These are phyloP conservation scores for Hypoxylon sp. DNA, from an alignment of 2,329 filamentous ascomycete species.

Conservation along the genomic window DNA sequence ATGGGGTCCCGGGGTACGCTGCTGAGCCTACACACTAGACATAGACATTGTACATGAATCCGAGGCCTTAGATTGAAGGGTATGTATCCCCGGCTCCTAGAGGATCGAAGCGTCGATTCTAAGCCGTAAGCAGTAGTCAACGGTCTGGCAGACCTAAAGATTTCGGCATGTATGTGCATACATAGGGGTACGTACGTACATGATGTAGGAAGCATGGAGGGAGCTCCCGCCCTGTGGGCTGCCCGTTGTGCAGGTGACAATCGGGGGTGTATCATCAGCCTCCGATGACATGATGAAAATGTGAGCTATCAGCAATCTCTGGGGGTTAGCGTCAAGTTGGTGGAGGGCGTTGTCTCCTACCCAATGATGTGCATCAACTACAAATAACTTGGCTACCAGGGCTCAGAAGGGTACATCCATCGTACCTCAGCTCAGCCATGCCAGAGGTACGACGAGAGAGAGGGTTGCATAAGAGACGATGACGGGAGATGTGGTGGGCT, in stretches of 20 bases:
- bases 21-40: slow-evolving; percentile 35
- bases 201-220: slow-evolving; percentile 38
- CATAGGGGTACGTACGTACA: slow-evolving; percentile 14
- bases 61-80: slow-evolving; percentile 25
- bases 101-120: slow-evolving; percentile 40
- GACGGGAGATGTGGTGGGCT: slow-evolving; percentile 52
- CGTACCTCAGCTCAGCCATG: slow-evolving; percentile 38
- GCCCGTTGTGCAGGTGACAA: slow-evolving; percentile 43
- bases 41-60: slow-evolving; percentile 14
- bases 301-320: slow-evolving; percentile 43
- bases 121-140: slow-evolving; percentile 40
- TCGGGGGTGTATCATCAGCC: slow-evolving; percentile 44
- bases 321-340: slow-evolving; percentile 31
- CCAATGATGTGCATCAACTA: slow-evolving; percentile 42
- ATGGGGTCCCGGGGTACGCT: slow-evolving; percentile 42
- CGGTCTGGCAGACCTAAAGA: slow-evolving; percentile 32
- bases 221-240: slow-evolving; percentile 42
- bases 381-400: slow-evolving; percentile 28
- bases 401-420: slow-evolving; percentile 20
- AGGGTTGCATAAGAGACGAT: slow-evolving; percentile 48
- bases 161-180: slow-evolving; percentile 36
- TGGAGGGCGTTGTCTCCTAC: slow-evolving; percentile 21
- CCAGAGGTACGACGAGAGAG: slow-evolving; percentile 24
- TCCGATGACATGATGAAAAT: slow-evolving; percentile 42
- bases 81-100: slow-evolving; percentile 30